Evolutionary conservation across 1,284 basidiomycete species (phyloP).

Genomic region (Boletellus sp.): DNA sequence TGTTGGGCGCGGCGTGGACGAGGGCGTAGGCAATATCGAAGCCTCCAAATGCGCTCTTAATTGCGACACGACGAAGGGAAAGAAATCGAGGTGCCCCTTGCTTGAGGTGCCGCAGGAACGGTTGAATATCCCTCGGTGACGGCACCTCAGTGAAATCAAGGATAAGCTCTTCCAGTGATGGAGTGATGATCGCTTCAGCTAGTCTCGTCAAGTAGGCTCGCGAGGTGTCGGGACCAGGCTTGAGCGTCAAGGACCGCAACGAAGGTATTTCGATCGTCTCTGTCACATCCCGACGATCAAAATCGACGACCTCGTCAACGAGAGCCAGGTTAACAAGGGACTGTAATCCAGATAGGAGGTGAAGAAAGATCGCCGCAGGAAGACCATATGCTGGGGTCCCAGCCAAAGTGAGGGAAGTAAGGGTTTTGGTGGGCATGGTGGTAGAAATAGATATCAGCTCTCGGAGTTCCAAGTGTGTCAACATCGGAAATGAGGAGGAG

Average conservation of each 20-base stretch:
- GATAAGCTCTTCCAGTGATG: conserved; percentile 22
- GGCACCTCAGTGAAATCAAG: conserved; percentile 26
- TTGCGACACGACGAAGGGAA: conserved; percentile 17
- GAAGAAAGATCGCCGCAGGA: conserved; percentile 19
- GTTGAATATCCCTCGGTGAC: conserved; percentile 28
- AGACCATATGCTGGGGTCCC: conserved; percentile 25
- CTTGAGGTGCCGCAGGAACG: conserved; percentile 29
- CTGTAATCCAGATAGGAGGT: conserved; percentile 21
- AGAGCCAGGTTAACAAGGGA: conserved; percentile 24
- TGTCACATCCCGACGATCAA: conserved; percentile 14
- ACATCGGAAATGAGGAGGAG: conserved; percentile 22
- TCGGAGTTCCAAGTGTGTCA: conserved; percentile 24
- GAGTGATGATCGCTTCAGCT: conserved; percentile 23
- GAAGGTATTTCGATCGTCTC: conserved; percentile 17
- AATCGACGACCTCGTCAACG: conserved; percentile 29
- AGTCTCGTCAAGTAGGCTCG: conserved; percentile 26
- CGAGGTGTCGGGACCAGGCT: conserved; percentile 30
- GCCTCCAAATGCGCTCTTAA: conserved; percentile 26
- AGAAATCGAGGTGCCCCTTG: conserved; percentile 26
- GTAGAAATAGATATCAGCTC: conserved; percentile 16
- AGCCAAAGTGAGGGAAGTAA: conserved; percentile 25
- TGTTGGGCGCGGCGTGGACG: conserved; percentile 26
- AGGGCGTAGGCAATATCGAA: conserved; percentile 25
- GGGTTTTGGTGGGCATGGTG: conserved; percentile 14
- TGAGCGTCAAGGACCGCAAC: conserved; percentile 22